These are phyloP conservation scores for Debaryomycetaceae sp. DNA, from an alignment of 1,139 yeast species.

Conservation along the genomic window DNA sequence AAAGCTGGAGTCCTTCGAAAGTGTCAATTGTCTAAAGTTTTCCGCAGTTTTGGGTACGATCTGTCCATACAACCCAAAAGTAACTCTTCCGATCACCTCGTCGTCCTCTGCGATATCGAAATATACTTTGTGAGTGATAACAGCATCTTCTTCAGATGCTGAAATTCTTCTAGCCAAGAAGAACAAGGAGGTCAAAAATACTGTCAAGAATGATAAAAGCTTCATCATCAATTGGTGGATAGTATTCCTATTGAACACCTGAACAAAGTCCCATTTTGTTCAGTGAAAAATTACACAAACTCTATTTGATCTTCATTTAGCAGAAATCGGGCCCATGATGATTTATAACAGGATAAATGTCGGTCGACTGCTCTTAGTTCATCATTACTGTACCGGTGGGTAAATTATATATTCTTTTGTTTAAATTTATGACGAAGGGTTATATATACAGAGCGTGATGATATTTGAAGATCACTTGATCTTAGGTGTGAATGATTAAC, in stretches of 20 bases:
- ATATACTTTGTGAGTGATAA: conserved; percentile 71
- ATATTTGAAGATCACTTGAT: background rate
- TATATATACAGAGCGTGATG: background rate
- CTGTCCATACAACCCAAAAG: conserved; percentile 68
- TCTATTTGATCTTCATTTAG: too few relatives aligned
- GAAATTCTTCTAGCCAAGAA: conserved; percentile 6
- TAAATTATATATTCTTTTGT: background rate
- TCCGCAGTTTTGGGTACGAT: conserved; percentile 60
- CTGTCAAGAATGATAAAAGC: conserved; percentile 20
- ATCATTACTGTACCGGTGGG: too few relatives aligned
- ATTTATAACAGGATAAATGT: too few relatives aligned
- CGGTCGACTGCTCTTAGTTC: too few relatives aligned
- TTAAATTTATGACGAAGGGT: background rate
- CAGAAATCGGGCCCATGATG: too few relatives aligned
- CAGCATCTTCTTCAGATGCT: conserved; percentile 44
- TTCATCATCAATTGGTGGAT: conserved; percentile 23
- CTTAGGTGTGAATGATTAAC: background rate
- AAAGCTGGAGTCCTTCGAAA: conserved; percentile 55
- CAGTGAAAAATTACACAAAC: background rate
- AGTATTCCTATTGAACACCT: background rate
- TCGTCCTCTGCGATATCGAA: conserved; percentile 87
- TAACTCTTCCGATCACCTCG: conserved; percentile 60
- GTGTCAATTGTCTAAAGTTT: conserved; percentile 56
- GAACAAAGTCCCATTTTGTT: background rate
- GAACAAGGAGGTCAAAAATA: conserved; percentile 17